A percentile compares a stretch with the other conserved stretches of the same genome.
phyloP scores from a whole-genome alignment of 805 yeast species.

The Clavispora carvajalis region DNA sequence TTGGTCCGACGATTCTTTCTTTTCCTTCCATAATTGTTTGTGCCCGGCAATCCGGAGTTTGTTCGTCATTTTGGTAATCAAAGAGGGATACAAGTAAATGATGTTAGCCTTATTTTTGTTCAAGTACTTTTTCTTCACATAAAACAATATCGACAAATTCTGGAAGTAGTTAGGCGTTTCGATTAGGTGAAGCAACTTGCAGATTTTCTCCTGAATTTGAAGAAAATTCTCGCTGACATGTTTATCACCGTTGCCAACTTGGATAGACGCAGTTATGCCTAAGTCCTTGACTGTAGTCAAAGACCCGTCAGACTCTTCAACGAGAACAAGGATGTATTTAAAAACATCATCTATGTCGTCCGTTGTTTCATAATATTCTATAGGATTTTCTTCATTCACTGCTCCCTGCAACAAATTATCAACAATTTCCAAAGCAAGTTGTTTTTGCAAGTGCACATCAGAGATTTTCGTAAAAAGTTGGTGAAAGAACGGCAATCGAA shows the following conservation, averaged over 20 bases:
- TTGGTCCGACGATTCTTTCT: constrained; percentile 22
- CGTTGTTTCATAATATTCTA: constrained; percentile 21
- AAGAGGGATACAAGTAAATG: constrained; percentile 68
- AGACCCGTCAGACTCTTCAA: constrained; percentile 31
- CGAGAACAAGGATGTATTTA: constrained; percentile 51
- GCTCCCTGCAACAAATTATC: constrained; percentile 43
- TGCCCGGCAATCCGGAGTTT: constrained; percentile 46
- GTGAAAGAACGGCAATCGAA: constrained; percentile 45
- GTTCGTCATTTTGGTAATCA: constrained; percentile 57
- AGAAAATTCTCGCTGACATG: constrained; percentile 33
- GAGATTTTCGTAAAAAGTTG: constrained; percentile 50
- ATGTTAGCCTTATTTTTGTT: constrained; percentile 51
- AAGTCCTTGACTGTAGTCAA: constrained; percentile 33
- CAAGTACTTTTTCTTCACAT: constrained; percentile 41
- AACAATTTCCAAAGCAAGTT: constrained; percentile 57
- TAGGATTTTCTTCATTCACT: constrained; percentile 21
- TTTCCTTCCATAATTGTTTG: constrained; percentile 18
- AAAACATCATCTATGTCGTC: constrained; percentile 58
- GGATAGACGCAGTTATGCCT: constrained; percentile 33
- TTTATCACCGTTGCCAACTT: constrained; percentile 24
- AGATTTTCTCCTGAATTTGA: constrained; percentile 53
- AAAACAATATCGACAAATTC: constrained; percentile 28
- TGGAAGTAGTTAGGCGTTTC: constrained; percentile 40
- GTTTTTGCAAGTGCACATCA: constrained; percentile 45
- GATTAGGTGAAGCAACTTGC: constrained; percentile 65